Evolutionary conservation across 768 basidiomycete genomes (phyloP).

Genomic region (Auricularia auricula-judae): DNA sequence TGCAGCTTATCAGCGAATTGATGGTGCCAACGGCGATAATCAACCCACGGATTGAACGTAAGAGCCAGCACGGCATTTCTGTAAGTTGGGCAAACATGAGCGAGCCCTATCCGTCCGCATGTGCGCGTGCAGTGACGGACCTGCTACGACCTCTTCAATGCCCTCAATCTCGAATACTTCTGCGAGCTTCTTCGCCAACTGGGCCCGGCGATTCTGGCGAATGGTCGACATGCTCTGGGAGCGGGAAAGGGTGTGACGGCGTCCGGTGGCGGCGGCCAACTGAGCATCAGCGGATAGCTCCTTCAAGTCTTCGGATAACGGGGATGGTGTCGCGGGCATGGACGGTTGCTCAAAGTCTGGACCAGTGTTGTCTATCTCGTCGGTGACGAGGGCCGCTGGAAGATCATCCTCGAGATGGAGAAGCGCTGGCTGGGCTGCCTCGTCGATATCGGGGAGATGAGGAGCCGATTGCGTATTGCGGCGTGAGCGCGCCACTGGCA

Average conservation of each 20-base stretch:
- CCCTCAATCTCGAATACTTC: slow-evolving; percentile 78
- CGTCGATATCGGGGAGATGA: neutral
- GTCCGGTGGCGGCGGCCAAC: neutral
- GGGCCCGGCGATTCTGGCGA: slow-evolving; percentile 50
- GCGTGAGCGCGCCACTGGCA: slow-evolving; percentile 30
- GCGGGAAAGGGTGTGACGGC: slow-evolving; percentile 21
- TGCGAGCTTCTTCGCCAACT: slow-evolving; percentile 77
- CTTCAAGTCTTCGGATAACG: neutral
- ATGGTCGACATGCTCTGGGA: slow-evolving; percentile 67
- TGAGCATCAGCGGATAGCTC: neutral
- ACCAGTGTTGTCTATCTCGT: neutral
- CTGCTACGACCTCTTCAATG: slow-evolving; percentile 77
- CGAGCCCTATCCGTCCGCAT: neutral
- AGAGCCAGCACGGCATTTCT: slow-evolving; percentile 93
- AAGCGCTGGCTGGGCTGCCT: neutral
- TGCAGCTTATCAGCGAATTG: slow-evolving; percentile 18
- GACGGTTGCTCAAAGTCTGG: slow-evolving; percentile 6
- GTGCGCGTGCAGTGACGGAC: slow-evolving; percentile 27
- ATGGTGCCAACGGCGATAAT: slow-evolving; percentile 5
- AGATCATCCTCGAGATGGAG: neutral
- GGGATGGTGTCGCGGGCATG: neutral
- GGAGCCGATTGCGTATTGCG: neutral
- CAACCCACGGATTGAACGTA: slow-evolving; percentile 77
- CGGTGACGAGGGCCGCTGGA: neutral
- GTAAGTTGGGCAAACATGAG: slow-evolving; percentile 5